Conservation (phyloP, 2,329 filamentous ascomycete species). For the Aspergillus luchuensis region DNA sequence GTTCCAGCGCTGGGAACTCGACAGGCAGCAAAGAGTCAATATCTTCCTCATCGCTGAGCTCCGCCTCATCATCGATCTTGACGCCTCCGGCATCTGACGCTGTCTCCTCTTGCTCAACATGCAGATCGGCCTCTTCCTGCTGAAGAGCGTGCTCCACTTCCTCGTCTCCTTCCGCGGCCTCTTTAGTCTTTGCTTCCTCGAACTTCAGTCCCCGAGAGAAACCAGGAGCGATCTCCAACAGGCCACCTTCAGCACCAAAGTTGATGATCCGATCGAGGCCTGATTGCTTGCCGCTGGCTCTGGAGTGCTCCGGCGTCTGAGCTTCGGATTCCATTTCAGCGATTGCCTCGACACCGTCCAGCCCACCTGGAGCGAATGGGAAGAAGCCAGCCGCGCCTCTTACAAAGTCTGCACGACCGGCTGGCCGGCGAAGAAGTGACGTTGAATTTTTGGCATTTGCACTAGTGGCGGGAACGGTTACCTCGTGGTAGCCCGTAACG, state of each 20-base stretch:
- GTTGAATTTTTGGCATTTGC: constrained; percentile 95
- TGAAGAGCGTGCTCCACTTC: constrained; percentile 69
- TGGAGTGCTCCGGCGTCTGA: constrained; percentile 51
- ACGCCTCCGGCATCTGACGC: constrained; percentile 30
- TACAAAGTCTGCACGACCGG: constrained; percentile 84
- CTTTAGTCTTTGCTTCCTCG: constrained; percentile 58
- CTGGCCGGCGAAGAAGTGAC: constrained; percentile 82
- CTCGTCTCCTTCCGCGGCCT: constrained; percentile 64
- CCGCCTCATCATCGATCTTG: constrained; percentile 30
- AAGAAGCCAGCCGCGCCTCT: constrained; percentile 91
- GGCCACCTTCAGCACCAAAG: constrained; percentile 72
- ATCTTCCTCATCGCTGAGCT: constrained; percentile 50
- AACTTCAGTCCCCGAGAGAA: constrained; percentile 77
- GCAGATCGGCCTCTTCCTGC: constrained; percentile 42
- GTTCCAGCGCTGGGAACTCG: constrained; percentile 89
- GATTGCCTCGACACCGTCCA: constrained; percentile 83
- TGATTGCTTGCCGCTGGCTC: constrained; percentile 42
- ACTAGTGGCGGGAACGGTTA: constrained; percentile 85
- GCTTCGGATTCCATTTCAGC: constrained; percentile 80
- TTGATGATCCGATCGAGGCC: constrained; percentile 84
- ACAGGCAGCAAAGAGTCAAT: constrained; percentile 88
- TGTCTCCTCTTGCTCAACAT: constrained; percentile 57
- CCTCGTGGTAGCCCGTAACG: constrained; percentile 91
- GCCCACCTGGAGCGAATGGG: constrained; percentile 85
- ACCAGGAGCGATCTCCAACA: constrained; percentile 81